Evolutionary conservation across 2,329 filamentous ascomycete genomes (phyloP), one percentile per base, ranked within the genome.

Genomic region (Fusarium denticulatum): DNA sequence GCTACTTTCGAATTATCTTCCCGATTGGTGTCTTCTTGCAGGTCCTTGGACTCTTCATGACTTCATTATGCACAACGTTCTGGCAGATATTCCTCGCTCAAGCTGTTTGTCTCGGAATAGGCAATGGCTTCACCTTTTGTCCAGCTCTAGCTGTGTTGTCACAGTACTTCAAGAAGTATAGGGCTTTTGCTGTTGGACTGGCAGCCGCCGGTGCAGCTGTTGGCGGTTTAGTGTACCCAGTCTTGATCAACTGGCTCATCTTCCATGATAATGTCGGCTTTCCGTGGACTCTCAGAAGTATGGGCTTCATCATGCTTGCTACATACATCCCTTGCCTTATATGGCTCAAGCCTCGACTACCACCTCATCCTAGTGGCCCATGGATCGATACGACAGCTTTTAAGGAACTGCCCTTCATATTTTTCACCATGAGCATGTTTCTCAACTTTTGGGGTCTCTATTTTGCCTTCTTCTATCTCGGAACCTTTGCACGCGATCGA

Each of bases 61-160:
- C 84, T 37, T 84, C 83, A 6, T 76, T 85, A 30, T 81, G 78
- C 26, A 83, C 77, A 2, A 72, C 77, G 10, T 89, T 88, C 78
- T 88, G 83, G 82, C 86, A 88, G 46, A 77, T 87, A 9, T 80
- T 88, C 49, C 79, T 88, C 3, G 81, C 85, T 0, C 87, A 88
- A 70, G 86, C 87, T 9, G 75, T 87, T 5, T 84, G 86, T 47
- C 76, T 85, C 11, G 87, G 87, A 1, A 60, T 88, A 2, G 89
- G 88, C 1, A 85, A 86, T 26, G 90, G 89, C 1, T 85, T 86
- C 59, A 82, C 89, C 13, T 91, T 89, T 76, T 85, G 88, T 16
- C 87, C 90, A 0, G 85, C 87, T 7, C 83, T 92, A 28, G 88
- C 90, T 15, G 83, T 92, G 14, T 80, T 92, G 18, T 87, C 90